Conservation (phyloP, 345 rosid species). For the Excoecaria cochinchinensis region DNA sequence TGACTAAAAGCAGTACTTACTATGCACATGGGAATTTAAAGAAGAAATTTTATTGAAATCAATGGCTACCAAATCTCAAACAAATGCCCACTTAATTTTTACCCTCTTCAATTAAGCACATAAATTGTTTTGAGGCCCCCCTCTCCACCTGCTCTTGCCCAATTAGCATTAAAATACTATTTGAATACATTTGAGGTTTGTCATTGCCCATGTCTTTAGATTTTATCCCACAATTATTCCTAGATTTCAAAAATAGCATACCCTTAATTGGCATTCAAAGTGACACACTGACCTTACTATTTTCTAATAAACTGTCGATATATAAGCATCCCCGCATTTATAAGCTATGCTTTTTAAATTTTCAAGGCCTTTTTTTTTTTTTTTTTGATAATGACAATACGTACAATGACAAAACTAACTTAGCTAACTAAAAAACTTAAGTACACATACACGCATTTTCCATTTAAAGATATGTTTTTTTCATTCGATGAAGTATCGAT, state of each 20-base stretch:
- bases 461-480: no score
- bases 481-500: no score
- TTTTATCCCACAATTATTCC: slow-evolving; percentile 27
- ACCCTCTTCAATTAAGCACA: slow-evolving; percentile 3
- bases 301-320: neutral
- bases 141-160: slow-evolving; percentile 19
- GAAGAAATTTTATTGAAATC: neutral
- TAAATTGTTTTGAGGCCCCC: slow-evolving; percentile 24
- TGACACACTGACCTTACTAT: no score
- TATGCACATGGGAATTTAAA: slow-evolving; percentile 3
- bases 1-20: slow-evolving; percentile 8
- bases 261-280: no score
- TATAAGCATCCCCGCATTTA: no score
- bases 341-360: no score
- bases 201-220: slow-evolving; percentile 18
- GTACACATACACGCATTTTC: no score
- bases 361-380: no score
- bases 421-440: no score
- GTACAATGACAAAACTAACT: no score
- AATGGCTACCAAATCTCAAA: slow-evolving; percentile 9
- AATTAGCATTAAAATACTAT: slow-evolving; percentile 13
- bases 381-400: neutral
- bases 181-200: neutral
- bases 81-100: slow-evolving; percentile 4
- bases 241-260: neutral